Evolutionary conservation across 345 rosid genomes (phyloP).

Genomic region (Reutealis trisperma): DNA sequence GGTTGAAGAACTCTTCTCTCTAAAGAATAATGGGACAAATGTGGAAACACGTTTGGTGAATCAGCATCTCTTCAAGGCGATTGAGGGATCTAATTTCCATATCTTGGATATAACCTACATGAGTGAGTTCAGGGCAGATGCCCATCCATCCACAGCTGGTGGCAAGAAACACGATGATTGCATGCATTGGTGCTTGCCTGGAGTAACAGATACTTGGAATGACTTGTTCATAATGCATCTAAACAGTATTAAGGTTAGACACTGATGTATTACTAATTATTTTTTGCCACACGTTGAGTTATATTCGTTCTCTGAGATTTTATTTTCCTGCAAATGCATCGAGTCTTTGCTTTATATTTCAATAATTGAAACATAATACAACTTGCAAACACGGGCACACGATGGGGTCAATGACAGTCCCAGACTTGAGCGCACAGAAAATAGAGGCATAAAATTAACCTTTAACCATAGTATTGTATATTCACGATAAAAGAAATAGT

Average conservation of each 20-base stretch:
- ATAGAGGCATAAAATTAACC: too few species aligned
- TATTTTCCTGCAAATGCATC: too few species aligned
- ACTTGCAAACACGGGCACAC: too few species aligned
- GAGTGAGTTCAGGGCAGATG: slow-evolving; percentile 95
- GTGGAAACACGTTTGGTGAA: slow-evolving; percentile 75
- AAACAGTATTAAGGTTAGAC: slow-evolving; percentile 24
- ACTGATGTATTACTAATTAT: slow-evolving; percentile 12
- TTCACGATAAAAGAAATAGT: too few species aligned
- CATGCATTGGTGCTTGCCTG: slow-evolving; percentile 99
- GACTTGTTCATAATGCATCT: slow-evolving; percentile 56
- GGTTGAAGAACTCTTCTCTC: slow-evolving; percentile 75
- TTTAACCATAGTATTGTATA: too few species aligned
- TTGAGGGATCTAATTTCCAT: slow-evolving; percentile 58
- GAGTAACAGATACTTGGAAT: slow-evolving; percentile 83
- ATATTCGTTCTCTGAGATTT: not conserved
- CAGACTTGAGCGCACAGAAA: too few species aligned
- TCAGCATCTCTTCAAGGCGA: slow-evolving; percentile 52
- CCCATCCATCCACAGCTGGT: slow-evolving; percentile 79
- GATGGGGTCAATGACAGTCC: too few species aligned
- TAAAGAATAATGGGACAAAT: slow-evolving; percentile 67
- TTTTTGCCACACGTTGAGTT: not conserved
- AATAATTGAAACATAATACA: too few species aligned
- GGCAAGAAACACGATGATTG: slow-evolving; percentile 91
- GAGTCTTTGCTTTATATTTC: too few species aligned
- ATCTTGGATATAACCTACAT: slow-evolving; percentile 69